phyloP scores from a whole-genome alignment of 2,329 filamentous ascomycete genomes.

The Aspergillus niger region DNA sequence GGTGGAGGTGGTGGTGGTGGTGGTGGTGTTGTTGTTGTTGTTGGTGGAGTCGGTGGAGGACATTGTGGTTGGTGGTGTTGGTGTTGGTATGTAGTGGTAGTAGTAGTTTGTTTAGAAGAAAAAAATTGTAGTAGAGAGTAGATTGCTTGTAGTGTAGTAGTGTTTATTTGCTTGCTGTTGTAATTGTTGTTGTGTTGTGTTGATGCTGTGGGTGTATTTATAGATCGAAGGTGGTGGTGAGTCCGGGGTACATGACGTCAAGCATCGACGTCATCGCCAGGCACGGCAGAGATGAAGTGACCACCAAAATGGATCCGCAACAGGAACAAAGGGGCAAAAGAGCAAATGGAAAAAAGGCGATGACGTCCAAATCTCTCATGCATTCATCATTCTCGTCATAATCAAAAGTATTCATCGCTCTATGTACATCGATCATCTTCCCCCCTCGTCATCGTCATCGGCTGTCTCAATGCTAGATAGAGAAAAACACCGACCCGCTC shows the following conservation, averaged over 20 bases:
- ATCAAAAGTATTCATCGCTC: neutral
- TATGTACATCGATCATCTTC: neutral
- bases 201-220: neutral
- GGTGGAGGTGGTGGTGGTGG: slow-evolving; percentile 63
- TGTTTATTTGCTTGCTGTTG: neutral
- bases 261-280: neutral
- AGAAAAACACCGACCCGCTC: neutral
- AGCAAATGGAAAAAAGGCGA: neutral
- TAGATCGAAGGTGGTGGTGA: neutral
- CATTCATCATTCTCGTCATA: slow-evolving; percentile 3
- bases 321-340: neutral
- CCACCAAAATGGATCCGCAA: neutral
- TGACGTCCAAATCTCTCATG: neutral
- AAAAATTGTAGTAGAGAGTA: neutral
- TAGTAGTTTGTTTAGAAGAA: no score
- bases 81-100: neutral
- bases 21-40: slow-evolving; percentile 8
- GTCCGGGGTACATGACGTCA: slow-evolving; percentile 1
- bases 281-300: neutral
- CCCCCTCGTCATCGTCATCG: neutral
- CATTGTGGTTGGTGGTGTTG: slow-evolving; percentile 22
- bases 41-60: slow-evolving; percentile 14
- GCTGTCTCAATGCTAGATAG: neutral
- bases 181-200: neutral
- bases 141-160: no score